Conservation (phyloP, 2,329 filamentous ascomycete genomes). For the Clonostachys byssicola region DNA sequence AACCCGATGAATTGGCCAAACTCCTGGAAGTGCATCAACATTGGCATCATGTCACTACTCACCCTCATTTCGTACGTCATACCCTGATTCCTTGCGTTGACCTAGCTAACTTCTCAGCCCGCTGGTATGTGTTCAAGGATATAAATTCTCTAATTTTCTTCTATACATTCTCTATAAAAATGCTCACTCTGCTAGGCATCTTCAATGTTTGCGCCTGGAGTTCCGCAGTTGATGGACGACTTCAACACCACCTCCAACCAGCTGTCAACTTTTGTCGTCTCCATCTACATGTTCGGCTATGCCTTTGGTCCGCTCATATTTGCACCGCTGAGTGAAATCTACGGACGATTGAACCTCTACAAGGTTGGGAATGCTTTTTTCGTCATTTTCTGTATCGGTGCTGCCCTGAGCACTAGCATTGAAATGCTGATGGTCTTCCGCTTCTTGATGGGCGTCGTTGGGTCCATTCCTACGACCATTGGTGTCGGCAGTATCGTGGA, state of each 20-base stretch:
- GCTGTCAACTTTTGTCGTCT: constrained; percentile 42
- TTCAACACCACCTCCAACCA: constrained; percentile 48
- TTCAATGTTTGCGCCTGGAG: constrained; percentile 63
- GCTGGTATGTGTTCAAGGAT: constrained; percentile 34
- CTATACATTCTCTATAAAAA: no score
- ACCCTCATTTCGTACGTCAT: constrained; percentile 36
- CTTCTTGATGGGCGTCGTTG: constrained; percentile 46
- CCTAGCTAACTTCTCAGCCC: constrained; percentile 11
- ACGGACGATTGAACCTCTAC: constrained; percentile 37
- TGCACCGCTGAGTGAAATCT: constrained; percentile 44
- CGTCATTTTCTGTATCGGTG: constrained; percentile 28
- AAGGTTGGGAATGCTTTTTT: constrained; percentile 31
- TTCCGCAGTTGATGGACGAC: constrained; percentile 58
- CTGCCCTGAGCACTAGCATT: constrained; percentile 29
- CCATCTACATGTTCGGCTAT: constrained; percentile 48
- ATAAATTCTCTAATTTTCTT: background rate
- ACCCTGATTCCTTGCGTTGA: no score
- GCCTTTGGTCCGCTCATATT: constrained; percentile 41
- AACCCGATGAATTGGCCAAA: constrained; percentile 65
- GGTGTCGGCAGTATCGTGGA: constrained; percentile 45
- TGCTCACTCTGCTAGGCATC: constrained; percentile 56
- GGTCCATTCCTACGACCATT: constrained; percentile 47
- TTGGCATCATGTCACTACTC: constrained; percentile 13
- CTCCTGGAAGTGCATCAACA: constrained; percentile 27
- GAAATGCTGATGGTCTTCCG: constrained; percentile 41